Conservation (phyloP, 805 yeast species). For the Kluyveromyces wickerhamii region DNA sequence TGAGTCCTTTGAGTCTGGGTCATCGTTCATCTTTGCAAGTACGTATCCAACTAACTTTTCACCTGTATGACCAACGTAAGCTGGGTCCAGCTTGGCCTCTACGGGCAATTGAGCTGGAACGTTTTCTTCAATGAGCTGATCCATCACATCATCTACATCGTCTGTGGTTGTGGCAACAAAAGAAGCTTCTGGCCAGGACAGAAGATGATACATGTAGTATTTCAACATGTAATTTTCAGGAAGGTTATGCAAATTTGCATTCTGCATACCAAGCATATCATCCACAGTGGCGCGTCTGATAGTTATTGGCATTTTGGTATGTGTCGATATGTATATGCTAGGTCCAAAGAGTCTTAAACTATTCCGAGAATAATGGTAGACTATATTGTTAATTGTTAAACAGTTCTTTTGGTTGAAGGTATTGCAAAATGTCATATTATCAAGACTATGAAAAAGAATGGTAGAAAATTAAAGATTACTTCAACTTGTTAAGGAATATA, state of each 20-base stretch:
- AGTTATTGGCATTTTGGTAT: conserved; percentile 77
- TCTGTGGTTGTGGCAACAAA: conserved; percentile 86
- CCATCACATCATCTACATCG: conserved; percentile 28
- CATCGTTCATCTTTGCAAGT: conserved; percentile 94
- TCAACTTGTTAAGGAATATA: too few relatives aligned
- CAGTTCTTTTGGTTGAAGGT: too few relatives aligned
- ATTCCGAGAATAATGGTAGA: too few relatives aligned
- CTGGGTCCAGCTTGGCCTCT: conserved; percentile 46
- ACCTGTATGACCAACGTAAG: conserved; percentile 50
- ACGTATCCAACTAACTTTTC: conserved; percentile 95
- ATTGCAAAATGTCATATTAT: too few relatives aligned
- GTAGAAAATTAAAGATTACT: too few relatives aligned
- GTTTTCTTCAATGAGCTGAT: conserved; percentile 15
- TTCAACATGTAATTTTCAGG: conserved; percentile 93
- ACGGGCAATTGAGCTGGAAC: conserved; percentile 13
- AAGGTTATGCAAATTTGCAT: conserved; percentile 81
- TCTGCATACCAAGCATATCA: conserved; percentile 93
- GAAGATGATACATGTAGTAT: conserved; percentile 86
- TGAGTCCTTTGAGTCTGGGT: conserved; percentile 64
- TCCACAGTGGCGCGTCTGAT: conserved; percentile 80
- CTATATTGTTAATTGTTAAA: too few relatives aligned
- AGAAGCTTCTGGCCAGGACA: conserved; percentile 97
- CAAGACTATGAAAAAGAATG: too few relatives aligned
- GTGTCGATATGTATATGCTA: too few relatives aligned
- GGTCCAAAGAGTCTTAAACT: too few relatives aligned